Evolutionary conservation across 1,139 yeast species (phyloP).

Genomic region (Nadsonia starkeyi-henricii): DNA sequence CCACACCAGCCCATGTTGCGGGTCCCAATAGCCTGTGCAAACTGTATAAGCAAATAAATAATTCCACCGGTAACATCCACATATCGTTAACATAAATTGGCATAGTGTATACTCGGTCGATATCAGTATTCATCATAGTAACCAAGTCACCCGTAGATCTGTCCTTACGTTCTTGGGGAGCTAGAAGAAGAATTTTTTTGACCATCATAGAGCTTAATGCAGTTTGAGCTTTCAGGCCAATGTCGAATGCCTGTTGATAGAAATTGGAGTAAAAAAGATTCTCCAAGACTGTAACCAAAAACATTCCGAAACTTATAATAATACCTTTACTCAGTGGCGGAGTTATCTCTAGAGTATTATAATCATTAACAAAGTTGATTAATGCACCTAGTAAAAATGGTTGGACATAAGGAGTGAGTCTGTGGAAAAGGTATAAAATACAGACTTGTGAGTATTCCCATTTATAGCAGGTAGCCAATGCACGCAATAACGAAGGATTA

Average conservation of each 20-base stretch:
- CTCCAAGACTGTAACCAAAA: slow-evolving; percentile 61
- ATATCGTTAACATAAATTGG: slow-evolving; percentile 39
- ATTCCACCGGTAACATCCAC: slow-evolving; percentile 46
- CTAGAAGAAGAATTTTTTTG: slow-evolving; percentile 60
- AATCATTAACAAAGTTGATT: slow-evolving; percentile 69
- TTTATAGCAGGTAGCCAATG: neutral
- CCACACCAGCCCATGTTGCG: slow-evolving; percentile 48
- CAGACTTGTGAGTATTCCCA: slow-evolving; percentile 3
- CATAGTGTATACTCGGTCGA: slow-evolving; percentile 50
- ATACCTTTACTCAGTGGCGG: slow-evolving; percentile 55
- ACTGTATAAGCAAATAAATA: slow-evolving; percentile 39
- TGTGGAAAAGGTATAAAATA: slow-evolving; percentile 3
- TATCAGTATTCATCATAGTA: slow-evolving; percentile 50
- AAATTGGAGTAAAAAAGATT: slow-evolving; percentile 70
- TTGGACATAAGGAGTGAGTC: slow-evolving; percentile 50
- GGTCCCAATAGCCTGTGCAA: slow-evolving; percentile 46
- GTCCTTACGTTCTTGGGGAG: slow-evolving; percentile 63
- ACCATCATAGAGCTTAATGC: slow-evolving; percentile 64
- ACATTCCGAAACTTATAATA: slow-evolving; percentile 70
- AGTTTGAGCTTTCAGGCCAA: slow-evolving; percentile 29
- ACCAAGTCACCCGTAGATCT: slow-evolving; percentile 89
- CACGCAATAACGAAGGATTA: slow-evolving; percentile 1
- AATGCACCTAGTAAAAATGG: slow-evolving; percentile 66
- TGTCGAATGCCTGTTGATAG: slow-evolving; percentile 33
- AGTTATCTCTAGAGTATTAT: slow-evolving; percentile 31